Evolutionary conservation across 257 asterid genomes (phyloP).

Genomic region (Forsythia suspensa): DNA sequence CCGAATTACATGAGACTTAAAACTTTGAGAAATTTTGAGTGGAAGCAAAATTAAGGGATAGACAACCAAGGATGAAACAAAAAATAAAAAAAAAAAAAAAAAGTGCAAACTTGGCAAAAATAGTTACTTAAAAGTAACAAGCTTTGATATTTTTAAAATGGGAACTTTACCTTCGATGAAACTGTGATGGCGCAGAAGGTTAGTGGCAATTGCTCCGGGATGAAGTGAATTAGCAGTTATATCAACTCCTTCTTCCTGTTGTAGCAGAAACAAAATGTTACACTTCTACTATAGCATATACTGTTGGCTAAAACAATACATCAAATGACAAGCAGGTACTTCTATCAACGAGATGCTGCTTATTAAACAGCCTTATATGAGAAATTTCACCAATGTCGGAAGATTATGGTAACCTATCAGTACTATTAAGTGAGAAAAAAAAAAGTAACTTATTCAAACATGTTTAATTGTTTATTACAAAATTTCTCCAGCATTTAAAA

Average conservation of each 20-base stretch:
- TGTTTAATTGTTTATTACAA: neutral
- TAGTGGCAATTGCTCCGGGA: constrained; percentile 83
- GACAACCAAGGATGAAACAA: neutral
- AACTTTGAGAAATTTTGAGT: neutral
- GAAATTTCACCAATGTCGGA: too few species aligned
- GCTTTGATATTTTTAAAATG: neutral
- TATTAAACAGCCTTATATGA: neutral
- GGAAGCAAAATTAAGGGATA: neutral
- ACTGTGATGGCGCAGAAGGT: constrained; percentile 53
- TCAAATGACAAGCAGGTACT: neutral
- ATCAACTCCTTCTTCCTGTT: constrained; percentile 73
- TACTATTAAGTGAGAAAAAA: neutral
- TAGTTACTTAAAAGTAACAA: neutral
- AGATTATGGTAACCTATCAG: neutral
- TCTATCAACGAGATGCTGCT: neutral
- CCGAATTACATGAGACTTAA: too few species aligned
- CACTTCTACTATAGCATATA: neutral
- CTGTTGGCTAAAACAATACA: neutral
- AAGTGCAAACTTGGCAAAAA: neutral
- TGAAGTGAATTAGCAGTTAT: constrained; percentile 84
- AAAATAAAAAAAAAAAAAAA: neutral
- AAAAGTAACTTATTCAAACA: neutral
- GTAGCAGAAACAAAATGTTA: constrained; percentile 16
- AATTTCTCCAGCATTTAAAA: neutral
- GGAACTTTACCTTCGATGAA: constrained; percentile 46